Base-by-base conservation (phyloP, 192 early-diverging fungal species). In the Coemansia sp. region DNA sequence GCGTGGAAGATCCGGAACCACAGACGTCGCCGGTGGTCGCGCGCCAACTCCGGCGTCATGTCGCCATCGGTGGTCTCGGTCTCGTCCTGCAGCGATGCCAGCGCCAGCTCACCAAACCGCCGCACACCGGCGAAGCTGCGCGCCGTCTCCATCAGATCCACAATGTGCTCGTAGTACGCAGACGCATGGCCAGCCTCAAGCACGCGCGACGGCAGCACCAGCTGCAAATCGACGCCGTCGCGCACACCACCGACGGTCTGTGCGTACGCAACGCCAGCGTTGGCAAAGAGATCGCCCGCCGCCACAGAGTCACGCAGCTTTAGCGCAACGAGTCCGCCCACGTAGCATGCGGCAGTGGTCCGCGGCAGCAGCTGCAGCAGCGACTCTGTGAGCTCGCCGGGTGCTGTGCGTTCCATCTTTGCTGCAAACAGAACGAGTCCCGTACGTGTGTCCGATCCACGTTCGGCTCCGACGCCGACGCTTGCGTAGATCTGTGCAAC, bases 1-100 rank as follows among this genome's bases (percentile, higher is more conserved):
- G 80, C 76, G 37, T 79, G 71, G 76, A 85, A 85, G 18, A 85
- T 70, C 60, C 62, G 60, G 68, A 85, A 76, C 76, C 80, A 85
- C 54, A 78, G 75, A 54, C 55, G 39, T 39, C 62, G 67, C 37
- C 58, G 63, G 47, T 48, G 58, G 46, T 74, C 74, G 41, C 47
- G 56, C 16, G 22, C 55, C 42, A 46, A 40, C 4, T 43, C 66
- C 9, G 40, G 45, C 2, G 57, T 22, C 37, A 69, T 3, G 11
- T 57, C 73, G 37, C 48, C 26, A n/a, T 41, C 71, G 51, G 8
- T 1, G 51, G 8, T n/a, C 5, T 64, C 59, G 6, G 45, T 13
- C 12, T 83, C 73, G 11, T 63, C 66, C 12, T 69, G 56, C 41
- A 76, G 56, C 5, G 76, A 43, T 46, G 68, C 52, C 7, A 85